These are phyloP conservation scores for Volvox carteri DNA, from an alignment of 163 green algal species.

Conservation along the genomic window DNA sequence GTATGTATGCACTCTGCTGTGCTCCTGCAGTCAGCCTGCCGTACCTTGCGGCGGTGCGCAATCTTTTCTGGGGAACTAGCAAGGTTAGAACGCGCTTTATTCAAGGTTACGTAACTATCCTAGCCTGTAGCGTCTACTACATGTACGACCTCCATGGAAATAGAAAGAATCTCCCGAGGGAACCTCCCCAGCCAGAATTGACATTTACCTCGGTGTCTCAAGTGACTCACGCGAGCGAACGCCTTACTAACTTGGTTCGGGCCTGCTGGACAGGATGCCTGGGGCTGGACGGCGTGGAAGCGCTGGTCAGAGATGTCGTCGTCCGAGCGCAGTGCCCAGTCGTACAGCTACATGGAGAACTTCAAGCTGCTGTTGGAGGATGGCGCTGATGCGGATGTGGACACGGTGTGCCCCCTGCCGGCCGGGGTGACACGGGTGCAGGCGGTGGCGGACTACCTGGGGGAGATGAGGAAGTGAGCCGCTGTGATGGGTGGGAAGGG, in stretches of 20 bases:
- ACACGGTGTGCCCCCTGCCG: constrained; percentile 31
- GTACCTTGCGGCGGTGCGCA: not conserved
- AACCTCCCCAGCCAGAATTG: not conserved
- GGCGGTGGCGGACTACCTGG: constrained; percentile 45
- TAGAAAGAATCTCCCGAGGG: too few relatives aligned
- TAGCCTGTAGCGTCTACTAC: not conserved
- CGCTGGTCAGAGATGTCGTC: constrained; percentile 27
- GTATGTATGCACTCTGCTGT: too few relatives aligned
- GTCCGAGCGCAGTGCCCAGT: not conserved
- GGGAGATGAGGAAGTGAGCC: constrained; percentile 22
- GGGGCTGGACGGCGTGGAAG: constrained; percentile 38
- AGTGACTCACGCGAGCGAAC: not conserved
- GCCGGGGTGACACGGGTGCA: constrained; percentile 30
- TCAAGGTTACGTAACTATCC: not conserved
- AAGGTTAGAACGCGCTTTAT: too few relatives aligned
- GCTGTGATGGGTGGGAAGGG: too few relatives aligned
- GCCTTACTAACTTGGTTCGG: not conserved
- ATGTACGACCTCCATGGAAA: not conserved
- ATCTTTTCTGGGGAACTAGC: too few relatives aligned
- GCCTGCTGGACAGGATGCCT: not conserved
- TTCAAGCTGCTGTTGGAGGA: constrained; percentile 54
- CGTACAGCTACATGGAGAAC: constrained; percentile 36
- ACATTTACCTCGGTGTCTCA: not conserved
- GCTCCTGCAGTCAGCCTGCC: too few relatives aligned
- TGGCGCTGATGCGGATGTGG: not conserved